These are phyloP conservation scores for Pyrus hybrid DNA, from an alignment of 331 rosid species.

Conservation along the genomic window DNA sequence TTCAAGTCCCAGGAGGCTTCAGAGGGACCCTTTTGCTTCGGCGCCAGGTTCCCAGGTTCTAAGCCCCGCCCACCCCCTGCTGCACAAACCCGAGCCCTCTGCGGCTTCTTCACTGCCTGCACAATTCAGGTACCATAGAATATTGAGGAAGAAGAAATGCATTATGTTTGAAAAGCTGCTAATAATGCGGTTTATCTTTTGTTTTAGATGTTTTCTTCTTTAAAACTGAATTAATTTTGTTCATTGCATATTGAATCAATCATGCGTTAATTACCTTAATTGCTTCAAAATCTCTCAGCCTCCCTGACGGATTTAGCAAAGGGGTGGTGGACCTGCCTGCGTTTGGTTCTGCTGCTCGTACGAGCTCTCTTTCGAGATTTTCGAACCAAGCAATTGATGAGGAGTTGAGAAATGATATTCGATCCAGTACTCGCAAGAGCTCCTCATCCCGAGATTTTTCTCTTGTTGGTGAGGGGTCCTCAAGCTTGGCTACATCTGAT, in stretches of 20 bases:
- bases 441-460: slow-evolving; percentile 34
- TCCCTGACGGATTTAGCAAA: slow-evolving; percentile 46
- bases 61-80: slow-evolving; percentile 47
- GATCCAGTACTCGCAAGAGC: slow-evolving; percentile 24
- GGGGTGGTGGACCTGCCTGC: slow-evolving; percentile 41
- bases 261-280: background rate
- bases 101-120: slow-evolving; percentile 22
- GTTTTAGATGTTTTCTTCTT: background rate
- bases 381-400: slow-evolving; percentile 35
- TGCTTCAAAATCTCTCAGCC: slow-evolving; percentile 37
- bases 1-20: slow-evolving; percentile 49
- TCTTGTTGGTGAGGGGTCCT: slow-evolving; percentile 6
- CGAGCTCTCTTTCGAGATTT: slow-evolving; percentile 41
- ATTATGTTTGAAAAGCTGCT: background rate
- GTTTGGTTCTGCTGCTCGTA: slow-evolving; percentile 41
- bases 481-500: slow-evolving; percentile 21
- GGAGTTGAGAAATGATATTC: slow-evolving; percentile 21
- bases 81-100: slow-evolving; percentile 28
- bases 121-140: slow-evolving; percentile 30
- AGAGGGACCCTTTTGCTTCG: slow-evolving; percentile 21
- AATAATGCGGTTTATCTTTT: background rate
- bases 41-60: slow-evolving; percentile 20
- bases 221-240: background rate
- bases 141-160: background rate
- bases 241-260: background rate